Evolutionary conservation across 2,329 filamentous ascomycete species (phyloP).

Genomic region (Colletotrichum spaethianum): DNA sequence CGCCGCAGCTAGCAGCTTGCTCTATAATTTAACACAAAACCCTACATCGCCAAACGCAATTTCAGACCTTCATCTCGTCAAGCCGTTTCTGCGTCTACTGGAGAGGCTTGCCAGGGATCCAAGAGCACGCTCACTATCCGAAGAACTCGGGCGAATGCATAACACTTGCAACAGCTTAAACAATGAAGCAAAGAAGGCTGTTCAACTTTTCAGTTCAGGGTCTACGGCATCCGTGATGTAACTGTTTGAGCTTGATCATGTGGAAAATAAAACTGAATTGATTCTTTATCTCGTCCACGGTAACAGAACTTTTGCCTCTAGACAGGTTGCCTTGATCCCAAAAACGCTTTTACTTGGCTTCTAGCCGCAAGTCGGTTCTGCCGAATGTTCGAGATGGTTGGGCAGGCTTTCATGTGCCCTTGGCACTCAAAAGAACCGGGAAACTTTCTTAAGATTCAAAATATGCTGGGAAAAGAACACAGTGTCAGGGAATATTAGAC

Average conservation of each 20-base stretch:
- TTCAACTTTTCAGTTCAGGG: not conserved
- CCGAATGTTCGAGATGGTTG: not conserved
- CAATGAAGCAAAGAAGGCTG: constrained; percentile 11
- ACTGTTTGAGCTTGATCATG: not conserved
- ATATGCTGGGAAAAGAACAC: not conserved
- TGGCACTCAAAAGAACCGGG: not conserved
- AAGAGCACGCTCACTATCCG: constrained; percentile 7
- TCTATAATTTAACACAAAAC: constrained; percentile 33
- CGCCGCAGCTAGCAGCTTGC: constrained; percentile 38
- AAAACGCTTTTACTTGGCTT: too few species aligned
- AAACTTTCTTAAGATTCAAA: not conserved
- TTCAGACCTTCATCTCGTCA: constrained; percentile 31
- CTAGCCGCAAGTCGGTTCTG: not conserved
- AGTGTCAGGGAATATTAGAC: not conserved
- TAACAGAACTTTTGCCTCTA: not conserved
- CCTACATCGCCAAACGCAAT: constrained; percentile 27
- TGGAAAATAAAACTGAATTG: not conserved
- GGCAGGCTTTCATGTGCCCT: not conserved
- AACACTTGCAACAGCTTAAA: constrained; percentile 2
- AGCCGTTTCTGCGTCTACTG: constrained; percentile 16
- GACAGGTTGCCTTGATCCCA: not conserved
- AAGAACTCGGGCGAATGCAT: constrained; percentile 9
- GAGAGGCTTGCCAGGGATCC: not conserved
- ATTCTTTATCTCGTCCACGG: not conserved
- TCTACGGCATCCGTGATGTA: not conserved